Evolutionary conservation across 352 stramenopile species (phyloP).

Genomic region (Phytophthora pseudosyringae): DNA sequence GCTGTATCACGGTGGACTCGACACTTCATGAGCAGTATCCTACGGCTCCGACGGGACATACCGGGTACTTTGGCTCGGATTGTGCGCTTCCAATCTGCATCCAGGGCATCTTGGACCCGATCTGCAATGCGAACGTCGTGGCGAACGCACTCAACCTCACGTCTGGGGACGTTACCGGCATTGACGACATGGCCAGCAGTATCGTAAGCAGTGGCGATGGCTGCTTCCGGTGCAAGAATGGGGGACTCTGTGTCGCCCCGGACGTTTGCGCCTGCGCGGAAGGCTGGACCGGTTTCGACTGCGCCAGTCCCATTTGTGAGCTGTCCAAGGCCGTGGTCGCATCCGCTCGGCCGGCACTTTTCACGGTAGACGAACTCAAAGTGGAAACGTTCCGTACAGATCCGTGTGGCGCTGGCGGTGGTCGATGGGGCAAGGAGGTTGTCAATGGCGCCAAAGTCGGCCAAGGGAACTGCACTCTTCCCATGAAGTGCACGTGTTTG

Average conservation of each 20-base stretch:
- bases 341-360: conserved; percentile 86
- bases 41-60: conserved; percentile 80
- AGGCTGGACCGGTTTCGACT: conserved; percentile 96
- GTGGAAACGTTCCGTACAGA: conserved; percentile 93
- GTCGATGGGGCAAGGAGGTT: conserved; percentile 74
- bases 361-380: conserved; percentile 95
- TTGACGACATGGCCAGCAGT: conserved; percentile 40
- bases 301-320: conserved; percentile 90
- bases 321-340: conserved; percentile 50
- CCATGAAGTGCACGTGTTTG: conserved; percentile 91
- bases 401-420: conserved; percentile 89
- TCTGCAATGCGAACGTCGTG: conserved; percentile 70
- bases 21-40: conserved; percentile 81
- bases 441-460: conserved; percentile 76
- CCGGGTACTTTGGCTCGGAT: conserved; percentile 93
- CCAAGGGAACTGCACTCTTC: conserved; percentile 94
- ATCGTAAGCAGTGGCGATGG: conserved; percentile 68
- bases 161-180: conserved; percentile 18
- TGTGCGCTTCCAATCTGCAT: conserved; percentile 96
- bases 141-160: conserved; percentile 47
- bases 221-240: conserved; percentile 96
- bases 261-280: conserved; percentile 92
- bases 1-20: conserved; percentile 90
- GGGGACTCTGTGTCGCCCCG: conserved; percentile 90
- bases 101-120: conserved; percentile 94